Evolutionary conservation across 495 filamentous ascomycete species (phyloP).

Genomic region (Cenococcum geophilum): DNA sequence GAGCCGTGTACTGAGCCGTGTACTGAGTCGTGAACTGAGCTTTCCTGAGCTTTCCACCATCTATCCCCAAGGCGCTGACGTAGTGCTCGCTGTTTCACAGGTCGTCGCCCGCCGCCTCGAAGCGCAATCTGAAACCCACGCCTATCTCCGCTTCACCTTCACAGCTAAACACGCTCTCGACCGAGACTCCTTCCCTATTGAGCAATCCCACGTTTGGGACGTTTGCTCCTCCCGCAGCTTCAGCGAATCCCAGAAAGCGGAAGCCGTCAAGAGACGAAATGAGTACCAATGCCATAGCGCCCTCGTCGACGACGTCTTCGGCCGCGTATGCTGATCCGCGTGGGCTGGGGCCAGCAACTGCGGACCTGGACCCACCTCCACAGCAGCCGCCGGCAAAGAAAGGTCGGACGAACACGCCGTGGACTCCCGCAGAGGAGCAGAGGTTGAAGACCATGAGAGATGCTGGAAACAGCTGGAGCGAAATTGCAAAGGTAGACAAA

Average conservation of each 20-base stretch:
- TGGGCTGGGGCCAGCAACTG: conserved; percentile 23
- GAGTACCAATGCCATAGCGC: conserved; percentile 6
- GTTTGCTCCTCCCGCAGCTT: conserved; percentile 17
- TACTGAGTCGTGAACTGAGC: conserved; percentile 6
- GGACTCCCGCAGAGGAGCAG: conserved; percentile 92
- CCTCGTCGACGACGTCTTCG: conserved; percentile 8
- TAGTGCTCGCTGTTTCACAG: conserved; percentile 28
- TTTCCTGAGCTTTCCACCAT: conserved; percentile 1
- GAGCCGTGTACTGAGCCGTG: neutral
- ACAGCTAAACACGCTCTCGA: conserved; percentile 18
- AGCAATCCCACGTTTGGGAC: conserved; percentile 11
- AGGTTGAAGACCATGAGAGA: conserved; percentile 89
- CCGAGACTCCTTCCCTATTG: conserved; percentile 11
- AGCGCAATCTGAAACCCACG: conserved; percentile 32
- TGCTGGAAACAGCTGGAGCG: conserved; percentile 87
- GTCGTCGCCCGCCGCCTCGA: conserved; percentile 26
- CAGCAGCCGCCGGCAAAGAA: conserved; percentile 69
- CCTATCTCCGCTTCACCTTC: conserved; percentile 24
- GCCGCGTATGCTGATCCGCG: conserved; percentile 6
- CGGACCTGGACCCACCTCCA: conserved; percentile 34
- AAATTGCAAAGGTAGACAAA: conserved; percentile 81
- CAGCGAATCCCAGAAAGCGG: conserved; percentile 28
- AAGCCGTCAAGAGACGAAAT: conserved; percentile 15
- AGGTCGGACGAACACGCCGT: conserved; percentile 93
- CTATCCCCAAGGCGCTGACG: conserved; percentile 23